Evolutionary conservation across 2,329 filamentous ascomycete genomes (phyloP), one percentile per base, ranked within the genome.

Genomic region (Plenodomus biglobosus): DNA sequence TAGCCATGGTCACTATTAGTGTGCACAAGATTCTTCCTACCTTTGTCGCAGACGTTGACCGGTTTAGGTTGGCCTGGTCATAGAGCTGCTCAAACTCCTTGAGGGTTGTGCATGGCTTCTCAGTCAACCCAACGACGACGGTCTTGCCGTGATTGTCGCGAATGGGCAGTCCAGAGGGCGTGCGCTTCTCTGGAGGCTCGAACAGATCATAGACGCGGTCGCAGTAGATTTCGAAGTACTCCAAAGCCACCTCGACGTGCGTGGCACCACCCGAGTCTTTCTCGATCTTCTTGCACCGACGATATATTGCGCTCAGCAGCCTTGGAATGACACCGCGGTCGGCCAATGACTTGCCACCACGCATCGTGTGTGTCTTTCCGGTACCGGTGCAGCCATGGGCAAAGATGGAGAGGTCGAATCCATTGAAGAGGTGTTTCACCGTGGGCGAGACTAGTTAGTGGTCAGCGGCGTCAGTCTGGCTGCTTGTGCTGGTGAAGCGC

Each of bases 221-320:
- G 71, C 95, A 96, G 75, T 96, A 96, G 58, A 96, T 96, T 71
- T 96, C 92, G 75, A 95, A 96, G 75, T 96, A 96, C 21, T 89
- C 92, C 64, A 96, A 80, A 11, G 84, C 79, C 15, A 96, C 89
- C 8, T 83, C 77, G 18, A 95, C 88, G 1, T 76, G 79, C 0
- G 86, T 92, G 42, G 84, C 77, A 10, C 85, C 88, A 3, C 80
- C 78, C 2, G 85, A 82, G 64, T 95, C 91, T 72, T 92, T 94
- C 56, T 84, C 81, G 16, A 94, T 85, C 77, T 95, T 95, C 73
- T 90, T 88, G 55, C 87, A 86, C 51, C 90, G 81, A 40, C 92
- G 83, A 70, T 92, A 97, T 48, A 97, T 88, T 59, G 83, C 84
- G 72, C 90, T 95, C 37, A 96, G 79, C 46, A 96, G 75, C 50